phyloP scores from a whole-genome alignment of 352 stramenopile genomes.

The Thalassiosira mediterranea region DNA sequence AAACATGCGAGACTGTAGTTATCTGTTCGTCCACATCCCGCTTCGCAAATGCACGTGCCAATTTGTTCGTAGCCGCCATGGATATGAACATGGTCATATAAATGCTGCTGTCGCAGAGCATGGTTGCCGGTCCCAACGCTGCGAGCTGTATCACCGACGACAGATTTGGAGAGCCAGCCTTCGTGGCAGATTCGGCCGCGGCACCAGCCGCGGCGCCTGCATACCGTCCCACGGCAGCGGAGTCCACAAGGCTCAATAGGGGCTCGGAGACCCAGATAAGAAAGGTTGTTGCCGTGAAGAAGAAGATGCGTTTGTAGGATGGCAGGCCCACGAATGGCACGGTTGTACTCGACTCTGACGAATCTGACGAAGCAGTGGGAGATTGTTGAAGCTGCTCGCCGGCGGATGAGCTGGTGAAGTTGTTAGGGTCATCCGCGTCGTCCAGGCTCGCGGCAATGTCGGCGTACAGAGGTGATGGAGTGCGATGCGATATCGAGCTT shows the following conservation, averaged over 20 bases:
- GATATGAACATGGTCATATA: conserved; percentile 80
- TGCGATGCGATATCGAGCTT: too few species aligned
- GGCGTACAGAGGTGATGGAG: too few species aligned
- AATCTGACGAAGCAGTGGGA: too few species aligned
- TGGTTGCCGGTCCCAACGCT: conserved; percentile 78
- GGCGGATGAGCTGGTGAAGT: too few species aligned
- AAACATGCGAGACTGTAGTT: conserved; percentile 63
- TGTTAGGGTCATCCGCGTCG: too few species aligned
- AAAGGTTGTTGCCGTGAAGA: conserved; percentile 75
- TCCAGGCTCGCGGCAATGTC: too few species aligned
- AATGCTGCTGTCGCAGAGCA: conserved; percentile 73
- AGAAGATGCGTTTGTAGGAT: conserved; percentile 53
- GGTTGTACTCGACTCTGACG: too few species aligned
- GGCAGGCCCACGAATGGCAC: conserved; percentile 51
- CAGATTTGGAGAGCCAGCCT: conserved; percentile 20
- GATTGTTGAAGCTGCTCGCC: too few species aligned
- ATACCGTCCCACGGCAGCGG: conserved; percentile 68
- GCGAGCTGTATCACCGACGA: conserved; percentile 70
- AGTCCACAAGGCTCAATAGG: conserved; percentile 79
- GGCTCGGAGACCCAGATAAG: conserved; percentile 82
- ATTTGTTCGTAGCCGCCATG: conserved; percentile 78
- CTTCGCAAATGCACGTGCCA: conserved; percentile 62
- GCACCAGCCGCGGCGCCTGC: conserved; percentile 13
- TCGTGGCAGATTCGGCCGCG: too few species aligned
- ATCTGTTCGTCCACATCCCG: conserved; percentile 57